These are phyloP conservation scores for Baudoinia panamericana DNA, from an alignment of 495 filamentous ascomycete genomes.

Conservation along the genomic window DNA sequence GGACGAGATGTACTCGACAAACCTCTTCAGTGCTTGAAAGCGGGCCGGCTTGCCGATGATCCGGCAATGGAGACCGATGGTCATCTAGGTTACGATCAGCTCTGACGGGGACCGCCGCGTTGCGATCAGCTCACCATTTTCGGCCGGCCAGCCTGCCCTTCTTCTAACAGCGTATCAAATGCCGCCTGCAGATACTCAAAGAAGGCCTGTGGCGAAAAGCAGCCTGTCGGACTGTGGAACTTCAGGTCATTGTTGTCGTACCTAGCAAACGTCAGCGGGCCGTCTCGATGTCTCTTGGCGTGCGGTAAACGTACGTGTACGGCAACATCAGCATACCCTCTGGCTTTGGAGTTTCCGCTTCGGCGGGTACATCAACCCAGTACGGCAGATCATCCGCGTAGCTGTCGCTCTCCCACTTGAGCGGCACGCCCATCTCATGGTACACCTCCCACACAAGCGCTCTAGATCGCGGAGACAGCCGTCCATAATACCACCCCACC, in stretches of 20 bases:
- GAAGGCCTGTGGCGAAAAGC: slow-evolving; percentile 26
- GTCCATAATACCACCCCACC: slow-evolving; percentile 33
- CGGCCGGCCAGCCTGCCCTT: slow-evolving; percentile 29
- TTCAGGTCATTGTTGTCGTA: slow-evolving; percentile 35
- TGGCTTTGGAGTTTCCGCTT: slow-evolving; percentile 23
- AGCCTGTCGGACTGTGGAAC: slow-evolving; percentile 30
- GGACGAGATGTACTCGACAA: slow-evolving; percentile 32
- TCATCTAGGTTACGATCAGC: slow-evolving; percentile 27
- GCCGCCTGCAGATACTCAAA: slow-evolving; percentile 30
- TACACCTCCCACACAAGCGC: slow-evolving; percentile 31
- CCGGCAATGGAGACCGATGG: slow-evolving; percentile 33
- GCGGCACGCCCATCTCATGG: slow-evolving; percentile 26
- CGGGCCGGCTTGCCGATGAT: slow-evolving; percentile 34
- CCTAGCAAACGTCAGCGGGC: not conserved
- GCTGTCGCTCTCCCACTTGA: slow-evolving; percentile 29
- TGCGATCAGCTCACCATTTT: slow-evolving; percentile 16
- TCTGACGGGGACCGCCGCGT: not conserved
- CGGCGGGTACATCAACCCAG: slow-evolving; percentile 32
- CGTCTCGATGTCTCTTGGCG: too few relatives aligned
- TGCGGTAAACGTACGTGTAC: slow-evolving; percentile 18
- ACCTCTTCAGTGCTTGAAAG: slow-evolving; percentile 32
- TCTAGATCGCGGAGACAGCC: slow-evolving; percentile 24
- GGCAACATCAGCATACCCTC: slow-evolving; percentile 34
- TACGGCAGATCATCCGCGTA: slow-evolving; percentile 36
- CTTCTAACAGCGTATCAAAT: slow-evolving; percentile 33